These are phyloP conservation scores for Trichoderma sp. DNA, from an alignment of 2,329 filamentous ascomycete species.

Conservation along the genomic window DNA sequence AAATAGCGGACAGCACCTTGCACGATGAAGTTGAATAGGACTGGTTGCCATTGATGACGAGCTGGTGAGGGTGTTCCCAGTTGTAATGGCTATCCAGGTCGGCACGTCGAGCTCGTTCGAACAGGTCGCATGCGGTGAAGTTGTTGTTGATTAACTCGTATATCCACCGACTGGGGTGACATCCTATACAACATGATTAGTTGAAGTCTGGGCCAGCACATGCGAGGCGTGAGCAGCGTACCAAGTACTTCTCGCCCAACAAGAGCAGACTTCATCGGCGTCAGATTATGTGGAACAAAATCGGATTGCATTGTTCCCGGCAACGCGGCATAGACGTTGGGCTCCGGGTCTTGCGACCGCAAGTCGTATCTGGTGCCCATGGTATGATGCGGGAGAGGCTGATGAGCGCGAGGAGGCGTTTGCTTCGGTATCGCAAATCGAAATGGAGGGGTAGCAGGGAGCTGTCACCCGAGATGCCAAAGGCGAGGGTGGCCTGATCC, in stretches of 20 bases:
- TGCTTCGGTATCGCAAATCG: not conserved
- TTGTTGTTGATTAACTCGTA: constrained; percentile 41
- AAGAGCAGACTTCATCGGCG: constrained; percentile 34
- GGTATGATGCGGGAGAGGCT: not conserved
- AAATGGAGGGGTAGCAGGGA: constrained; percentile 9
- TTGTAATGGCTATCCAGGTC: constrained; percentile 32
- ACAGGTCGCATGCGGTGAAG: constrained; percentile 38
- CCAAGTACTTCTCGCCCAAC: constrained; percentile 30
- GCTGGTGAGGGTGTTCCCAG: constrained; percentile 38
- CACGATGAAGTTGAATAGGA: constrained; percentile 31
- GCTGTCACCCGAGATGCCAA: not conserved
- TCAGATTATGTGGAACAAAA: constrained; percentile 34
- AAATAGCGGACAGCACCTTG: constrained; percentile 38
- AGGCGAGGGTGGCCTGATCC: not conserved
- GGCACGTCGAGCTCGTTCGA: constrained; percentile 34
- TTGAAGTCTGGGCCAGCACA: not conserved
- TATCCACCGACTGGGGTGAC: constrained; percentile 43
- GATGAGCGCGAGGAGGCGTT: not conserved
- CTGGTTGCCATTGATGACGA: constrained; percentile 43
- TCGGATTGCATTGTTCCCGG: constrained; percentile 34
- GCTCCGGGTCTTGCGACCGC: constrained; percentile 31
- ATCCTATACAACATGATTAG: constrained; percentile 30
- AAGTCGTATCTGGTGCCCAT: constrained; percentile 34
- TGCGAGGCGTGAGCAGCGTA: constrained; percentile 23
- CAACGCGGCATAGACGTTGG: constrained; percentile 32